Evolutionary conservation across 805 yeast genomes (phyloP), one percentile per base, ranked within the genome.

Genomic region (Naumovozyma dairenensis): DNA sequence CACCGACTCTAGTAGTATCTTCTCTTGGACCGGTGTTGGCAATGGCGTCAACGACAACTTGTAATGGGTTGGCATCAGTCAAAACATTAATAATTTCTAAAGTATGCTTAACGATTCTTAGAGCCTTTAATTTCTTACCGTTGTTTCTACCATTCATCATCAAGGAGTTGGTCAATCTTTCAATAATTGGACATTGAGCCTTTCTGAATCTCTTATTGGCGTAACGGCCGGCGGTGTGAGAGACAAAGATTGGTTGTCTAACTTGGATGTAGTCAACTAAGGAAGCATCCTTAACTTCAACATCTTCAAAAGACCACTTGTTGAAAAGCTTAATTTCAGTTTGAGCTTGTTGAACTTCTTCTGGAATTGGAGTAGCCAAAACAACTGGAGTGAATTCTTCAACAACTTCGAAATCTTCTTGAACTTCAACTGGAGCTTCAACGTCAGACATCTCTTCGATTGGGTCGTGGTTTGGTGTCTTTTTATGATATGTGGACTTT

Each of bases 141-240:
- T 93, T 92, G 93, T 92, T 92, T 79, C 97, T 89, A 77, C 99
- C 99, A 82, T 92, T 87, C 98, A 92, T 92, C 98, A 92, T 92
- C 67, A 92, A 77, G 50, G 98, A 82, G 89, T 92, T 89, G 72
- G 97, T 89, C 69, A 92, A 78, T 80, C 99, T 89, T 81, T 92
- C 99, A 58, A 92, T 69, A 69, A 92, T 80, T 64, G 97, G 97
- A 76, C 96, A 87, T 78, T 92, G 98, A 56, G 97, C 92, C 82
- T 92, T 92, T 81, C 97, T 87, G 83, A 92, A 92, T 74, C 98
- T 87, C 85, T 92, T 92, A 73, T 84, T 69, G 62, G 97, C 97
- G 75, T 89, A 92, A 72, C 96, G 89, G 69, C 98, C 98, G 60
- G 98, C 96, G 61, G 97, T 85, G 92, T 92, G 98, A 62, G 96